phyloP scores from a whole-genome alignment of 2,329 filamentous ascomycete genomes.

The Aspergillus eucalypticola region DNA sequence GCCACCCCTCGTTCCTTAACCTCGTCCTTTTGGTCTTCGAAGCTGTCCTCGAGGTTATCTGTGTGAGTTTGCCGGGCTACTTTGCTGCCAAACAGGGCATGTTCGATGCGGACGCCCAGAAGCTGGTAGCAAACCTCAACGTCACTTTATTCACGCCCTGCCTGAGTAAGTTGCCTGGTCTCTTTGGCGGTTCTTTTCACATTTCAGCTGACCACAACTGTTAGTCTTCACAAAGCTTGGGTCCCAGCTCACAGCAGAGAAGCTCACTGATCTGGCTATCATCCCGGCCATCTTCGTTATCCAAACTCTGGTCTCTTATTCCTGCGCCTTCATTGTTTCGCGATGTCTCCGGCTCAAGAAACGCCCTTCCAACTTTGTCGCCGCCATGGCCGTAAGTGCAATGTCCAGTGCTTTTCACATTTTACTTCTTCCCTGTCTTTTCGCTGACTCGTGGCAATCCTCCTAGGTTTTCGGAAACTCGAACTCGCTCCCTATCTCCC shows the following conservation, averaged over 20 bases:
- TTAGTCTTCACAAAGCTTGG: conserved; percentile 95
- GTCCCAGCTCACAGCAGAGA: conserved; percentile 88
- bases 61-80: conserved; percentile 91
- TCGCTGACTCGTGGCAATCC: not conserved
- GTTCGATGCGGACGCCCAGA: conserved; percentile 94
- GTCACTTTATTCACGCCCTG: conserved; percentile 96
- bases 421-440: not conserved
- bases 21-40: conserved; percentile 85
- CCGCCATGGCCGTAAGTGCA: conserved; percentile 77
- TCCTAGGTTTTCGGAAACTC: conserved; percentile 87
- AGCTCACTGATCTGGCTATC: conserved; percentile 83
- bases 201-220: not conserved
- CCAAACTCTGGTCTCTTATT: conserved; percentile 83
- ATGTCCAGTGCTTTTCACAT: no score
- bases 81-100: conserved; percentile 86
- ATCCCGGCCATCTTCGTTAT: conserved; percentile 93
- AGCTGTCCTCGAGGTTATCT: conserved; percentile 92
- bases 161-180: conserved; percentile 65
- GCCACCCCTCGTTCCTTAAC: conserved; percentile 55
- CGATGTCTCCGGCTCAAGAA: conserved; percentile 78
- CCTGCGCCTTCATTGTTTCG: conserved; percentile 69
- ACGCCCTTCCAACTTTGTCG: conserved; percentile 88
- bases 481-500: conserved; percentile 93
- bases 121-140: conserved; percentile 94
- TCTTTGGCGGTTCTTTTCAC: not conserved